Evolutionary conservation across 2,329 filamentous ascomycete species (phyloP).

Genomic region (Diaporthe sp.): DNA sequence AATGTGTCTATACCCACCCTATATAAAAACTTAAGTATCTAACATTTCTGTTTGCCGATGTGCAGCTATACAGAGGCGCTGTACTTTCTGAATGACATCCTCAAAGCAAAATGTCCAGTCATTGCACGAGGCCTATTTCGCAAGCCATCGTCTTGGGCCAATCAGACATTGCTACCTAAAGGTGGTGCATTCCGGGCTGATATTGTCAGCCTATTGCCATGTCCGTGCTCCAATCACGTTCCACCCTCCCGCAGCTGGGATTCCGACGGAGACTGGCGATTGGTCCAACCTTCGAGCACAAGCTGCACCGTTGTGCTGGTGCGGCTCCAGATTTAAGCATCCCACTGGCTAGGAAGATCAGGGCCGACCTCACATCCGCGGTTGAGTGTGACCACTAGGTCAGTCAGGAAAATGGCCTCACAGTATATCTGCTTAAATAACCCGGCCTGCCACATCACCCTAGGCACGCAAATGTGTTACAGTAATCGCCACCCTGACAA

Average conservation of each 20-base stretch:
- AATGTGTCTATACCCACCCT: no score
- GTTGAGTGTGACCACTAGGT: no score
- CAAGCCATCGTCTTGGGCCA: not conserved
- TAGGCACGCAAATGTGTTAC: not conserved
- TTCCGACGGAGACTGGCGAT: not conserved
- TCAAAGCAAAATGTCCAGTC: not conserved
- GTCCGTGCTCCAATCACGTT: not conserved
- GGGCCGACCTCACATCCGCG: no score
- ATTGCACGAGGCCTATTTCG: not conserved
- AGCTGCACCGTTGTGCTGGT: conserved; percentile 8
- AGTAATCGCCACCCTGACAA: not conserved
- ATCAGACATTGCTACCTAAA: not conserved
- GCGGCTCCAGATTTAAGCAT: not conserved
- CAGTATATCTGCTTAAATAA: not conserved
- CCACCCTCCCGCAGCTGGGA: not conserved
- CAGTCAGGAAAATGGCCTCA: no score
- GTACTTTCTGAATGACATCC: not conserved
- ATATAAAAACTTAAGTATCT: no score
- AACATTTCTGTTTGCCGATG: not conserved
- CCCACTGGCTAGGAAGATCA: no score
- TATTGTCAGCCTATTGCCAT: not conserved
- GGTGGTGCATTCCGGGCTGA: not conserved
- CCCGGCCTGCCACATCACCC: not conserved
- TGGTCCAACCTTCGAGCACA: not conserved
- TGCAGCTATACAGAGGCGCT: conserved; percentile 3